These are phyloP conservation scores for Chalciporus piperatus DNA, from an alignment of 768 basidiomycete genomes.

Conservation along the genomic window DNA sequence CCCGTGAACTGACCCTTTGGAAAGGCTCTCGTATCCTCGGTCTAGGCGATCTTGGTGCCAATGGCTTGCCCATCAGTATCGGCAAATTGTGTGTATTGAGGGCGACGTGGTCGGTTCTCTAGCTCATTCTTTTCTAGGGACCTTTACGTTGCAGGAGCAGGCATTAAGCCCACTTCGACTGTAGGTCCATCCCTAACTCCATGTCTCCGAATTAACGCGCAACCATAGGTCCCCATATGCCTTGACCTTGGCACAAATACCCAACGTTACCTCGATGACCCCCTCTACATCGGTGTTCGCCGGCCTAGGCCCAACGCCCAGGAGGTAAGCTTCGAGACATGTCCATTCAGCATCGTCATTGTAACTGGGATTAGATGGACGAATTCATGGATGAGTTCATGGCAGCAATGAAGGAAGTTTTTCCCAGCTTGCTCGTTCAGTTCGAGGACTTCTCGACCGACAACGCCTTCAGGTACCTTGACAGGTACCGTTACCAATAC, in stretches of 20 bases:
- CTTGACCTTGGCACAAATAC: constrained; percentile 80
- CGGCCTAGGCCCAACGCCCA: constrained; percentile 44
- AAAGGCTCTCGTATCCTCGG: constrained; percentile 71
- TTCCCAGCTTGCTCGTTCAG: constrained; percentile 68
- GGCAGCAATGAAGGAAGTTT: constrained; percentile 59
- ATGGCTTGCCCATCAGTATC: constrained; percentile 54
- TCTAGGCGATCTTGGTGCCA: constrained; percentile 46
- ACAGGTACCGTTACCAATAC: constrained; percentile 55
- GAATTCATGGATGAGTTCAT: constrained; percentile 79
- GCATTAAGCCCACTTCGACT: constrained; percentile 52
- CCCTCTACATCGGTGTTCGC: constrained; percentile 72
- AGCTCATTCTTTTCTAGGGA: constrained; percentile 35
- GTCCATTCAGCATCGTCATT: not conserved
- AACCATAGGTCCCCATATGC: constrained; percentile 53
- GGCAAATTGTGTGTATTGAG: constrained; percentile 59
- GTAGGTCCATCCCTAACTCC: constrained; percentile 14
- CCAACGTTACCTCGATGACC: constrained; percentile 60
- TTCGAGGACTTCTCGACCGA: constrained; percentile 79
- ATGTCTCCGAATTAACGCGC: not conserved
- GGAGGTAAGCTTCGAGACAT: constrained; percentile 35
- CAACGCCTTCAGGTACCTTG: constrained; percentile 73
- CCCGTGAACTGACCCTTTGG: constrained; percentile 6
- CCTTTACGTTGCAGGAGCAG: constrained; percentile 71
- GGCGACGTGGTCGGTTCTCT: not conserved
- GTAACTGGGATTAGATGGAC: constrained; percentile 46